Base-by-base conservation (phyloP, 2,329 filamentous ascomycete genomes). In the Magnaporthiopsis incrustans region DNA sequence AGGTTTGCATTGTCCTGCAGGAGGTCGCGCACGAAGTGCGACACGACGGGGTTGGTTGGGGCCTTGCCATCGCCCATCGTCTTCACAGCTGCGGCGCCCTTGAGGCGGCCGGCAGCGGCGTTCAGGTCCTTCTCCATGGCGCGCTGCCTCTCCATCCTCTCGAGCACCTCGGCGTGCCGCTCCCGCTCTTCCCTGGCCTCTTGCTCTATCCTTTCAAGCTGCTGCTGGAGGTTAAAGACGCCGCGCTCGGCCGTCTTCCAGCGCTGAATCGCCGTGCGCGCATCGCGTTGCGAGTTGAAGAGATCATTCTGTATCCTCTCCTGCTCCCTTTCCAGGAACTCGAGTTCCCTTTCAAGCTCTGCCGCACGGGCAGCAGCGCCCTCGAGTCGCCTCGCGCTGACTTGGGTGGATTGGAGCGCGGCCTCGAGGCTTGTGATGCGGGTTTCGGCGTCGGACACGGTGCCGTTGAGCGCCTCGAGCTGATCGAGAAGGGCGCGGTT, bases 1-100 rank as follows among this genome's bases (percentile, higher is more conserved):
- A 99, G 79, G 69, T 92, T 97, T 12, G 93, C 92, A 72, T 99
- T 99, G 74, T 99, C 95, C 71, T 96, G 89, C 25, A 99, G 80
- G 64, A 99, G 90, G 73, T 98, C 95, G 69, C 93, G 92, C 64
- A 99, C 95, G 70, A 99, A 98, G 72, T 96, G 91, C 26, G 91
- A 93, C n/a, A 98, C 91, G 53, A 96, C 91, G 65, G 81, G 87
- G 66, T 81, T 86, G 12, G 85, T 82, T 53, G 18, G 22, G 64
- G 78, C 79, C 68, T 84, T 84, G 35, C 84, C 81, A 4, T 83
- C 81, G 4, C 82, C 82, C 57, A 90, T 77, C 3, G 86, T 86
- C 68, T 86, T 89, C 33, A 83, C 82, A 0, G 89, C 91, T 3
- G 92, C 92, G 15, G 90, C 89, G 12, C 90, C 89, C 75, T 94